Evolutionary conservation across 805 yeast genomes (phyloP).

Genomic region (Pichia occidentalis): DNA sequence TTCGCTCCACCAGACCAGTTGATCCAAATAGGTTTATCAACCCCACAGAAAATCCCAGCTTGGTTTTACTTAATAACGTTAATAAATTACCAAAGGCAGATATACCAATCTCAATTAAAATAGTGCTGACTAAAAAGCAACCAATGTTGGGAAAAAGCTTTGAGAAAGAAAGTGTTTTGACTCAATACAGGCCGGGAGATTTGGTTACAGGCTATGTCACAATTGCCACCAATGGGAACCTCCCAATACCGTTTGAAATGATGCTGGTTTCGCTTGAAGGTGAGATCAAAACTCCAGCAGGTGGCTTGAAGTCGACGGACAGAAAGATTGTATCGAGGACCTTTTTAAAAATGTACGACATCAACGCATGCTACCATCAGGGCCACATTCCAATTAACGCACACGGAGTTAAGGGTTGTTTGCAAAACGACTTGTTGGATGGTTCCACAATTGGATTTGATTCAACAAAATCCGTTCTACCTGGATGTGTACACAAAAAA

Average conservation of each 20-base stretch:
- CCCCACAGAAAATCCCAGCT: constrained; percentile 18
- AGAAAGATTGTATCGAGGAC: constrained; percentile 26
- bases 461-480: constrained; percentile 36
- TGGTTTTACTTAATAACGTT: constrained; percentile 23
- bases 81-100: constrained; percentile 16
- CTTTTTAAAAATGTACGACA: constrained; percentile 40
- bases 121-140: constrained; percentile 35
- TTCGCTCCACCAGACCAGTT: neutral
- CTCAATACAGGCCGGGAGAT: constrained; percentile 66
- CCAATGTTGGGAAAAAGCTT: constrained; percentile 24
- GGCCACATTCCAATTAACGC: constrained; percentile 21
- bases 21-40: constrained; percentile 8
- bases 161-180: constrained; percentile 29
- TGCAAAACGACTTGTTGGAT: constrained; percentile 18
- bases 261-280: constrained; percentile 55
- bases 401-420: neutral
- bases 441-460: constrained; percentile 35
- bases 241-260: constrained; percentile 51
- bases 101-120: constrained; percentile 20
- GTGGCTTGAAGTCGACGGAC: constrained; percentile 4
- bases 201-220: constrained; percentile 49
- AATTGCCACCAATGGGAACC: constrained; percentile 35
- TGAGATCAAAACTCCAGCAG: constrained; percentile 22
- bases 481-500: constrained; percentile 45
- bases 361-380: constrained; percentile 43